A percentile compares a stretch with the other conserved stretches of the same genome.
These are phyloP conservation scores for Sambucus nigra DNA, from an alignment of 129 eudicot species.

Conservation along the genomic window DNA sequence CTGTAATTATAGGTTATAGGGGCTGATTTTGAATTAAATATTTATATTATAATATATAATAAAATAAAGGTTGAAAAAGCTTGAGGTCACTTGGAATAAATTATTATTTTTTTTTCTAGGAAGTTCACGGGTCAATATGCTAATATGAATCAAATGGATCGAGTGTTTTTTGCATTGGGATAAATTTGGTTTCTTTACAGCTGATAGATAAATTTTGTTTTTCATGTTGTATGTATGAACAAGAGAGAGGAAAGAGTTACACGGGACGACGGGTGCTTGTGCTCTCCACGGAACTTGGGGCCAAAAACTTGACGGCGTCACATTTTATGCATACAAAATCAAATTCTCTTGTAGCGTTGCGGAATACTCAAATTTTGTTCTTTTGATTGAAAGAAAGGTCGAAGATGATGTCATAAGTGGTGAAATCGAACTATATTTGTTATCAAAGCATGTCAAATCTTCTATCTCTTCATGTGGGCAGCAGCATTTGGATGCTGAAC, in stretches of 20 bases:
- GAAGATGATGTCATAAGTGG: constrained; percentile 69
- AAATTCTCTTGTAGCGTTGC: constrained; percentile 43
- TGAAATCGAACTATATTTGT: constrained; percentile 57
- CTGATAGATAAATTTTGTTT: too few relatives aligned
- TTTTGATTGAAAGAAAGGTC: constrained; percentile 57
- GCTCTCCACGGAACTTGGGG: constrained; percentile 71
- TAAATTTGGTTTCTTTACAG: too few relatives aligned
- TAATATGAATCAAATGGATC: too few relatives aligned
- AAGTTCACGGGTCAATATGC: too few relatives aligned
- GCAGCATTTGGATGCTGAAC: constrained; percentile 40
- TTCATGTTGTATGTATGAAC: constrained; percentile 42
- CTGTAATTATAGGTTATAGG: too few relatives aligned
- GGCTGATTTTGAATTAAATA: too few relatives aligned
- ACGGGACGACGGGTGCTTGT: constrained; percentile 43
- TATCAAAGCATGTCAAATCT: constrained; percentile 45
- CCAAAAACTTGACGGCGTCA: constrained; percentile 24
- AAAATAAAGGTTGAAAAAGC: too few relatives aligned
- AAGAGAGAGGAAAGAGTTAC: constrained; percentile 89
- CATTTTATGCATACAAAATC: constrained; percentile 52
- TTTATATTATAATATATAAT: too few relatives aligned
- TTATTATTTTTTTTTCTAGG: too few relatives aligned
- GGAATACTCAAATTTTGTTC: constrained; percentile 53
- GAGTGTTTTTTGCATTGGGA: too few relatives aligned
- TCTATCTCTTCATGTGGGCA: constrained; percentile 42
- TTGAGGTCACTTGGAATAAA: too few relatives aligned